Base-by-base conservation (phyloP, 2,329 filamentous ascomycete genomes). In the Colletotrichum theobromicola region DNA sequence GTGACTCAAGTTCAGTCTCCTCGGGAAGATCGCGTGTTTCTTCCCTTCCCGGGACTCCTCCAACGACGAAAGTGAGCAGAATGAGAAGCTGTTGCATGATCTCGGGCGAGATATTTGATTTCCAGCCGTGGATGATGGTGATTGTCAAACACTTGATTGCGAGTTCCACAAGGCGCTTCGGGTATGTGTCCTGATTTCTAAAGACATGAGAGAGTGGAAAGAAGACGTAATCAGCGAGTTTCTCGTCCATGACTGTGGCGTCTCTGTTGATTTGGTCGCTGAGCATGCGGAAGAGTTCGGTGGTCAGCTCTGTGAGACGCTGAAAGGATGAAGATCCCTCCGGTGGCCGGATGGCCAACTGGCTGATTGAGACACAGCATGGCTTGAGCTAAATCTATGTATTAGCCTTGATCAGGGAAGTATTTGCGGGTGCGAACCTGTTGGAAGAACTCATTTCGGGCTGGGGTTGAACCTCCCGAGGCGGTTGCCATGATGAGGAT, bases 181-280 rank as follows among this genome's bases (percentile, higher is more conserved):
- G 92, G 68, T 96, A 91, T 62, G 90, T 88, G 76, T 94, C 91
- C 77, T 94, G 93, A 76, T 92, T 90, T 73, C 95, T 93, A 79
- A 99, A 93, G 50, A 98, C 91, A 78, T 97, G 94, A 1, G 95
- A 95, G 0, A 99, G 87, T 0, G 97, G 97, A 76, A 98, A 98
- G 87, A 98, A 98, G 80, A 94, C 90, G 87, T 98, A 99, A 85
- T 98, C 96, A 16, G 96, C 95, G 21, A 98, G 86, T 82, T 95
- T 96, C 67, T 93, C 89, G 82, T 98, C 95, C 21, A 98, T 83
- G 1, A 86, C 85, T 3, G 85, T 81, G 4, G 86, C 82, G 76
- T 91, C 87, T 28, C 79, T 79, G 55, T 81, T 79, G 32, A 85
- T 78, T 78, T 88, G 88, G 35, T 81, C 80, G 58, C 86, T 80